Conservation (phyloP, 2,329 filamentous ascomycete genomes). For the Fusarium xylarioides region DNA sequence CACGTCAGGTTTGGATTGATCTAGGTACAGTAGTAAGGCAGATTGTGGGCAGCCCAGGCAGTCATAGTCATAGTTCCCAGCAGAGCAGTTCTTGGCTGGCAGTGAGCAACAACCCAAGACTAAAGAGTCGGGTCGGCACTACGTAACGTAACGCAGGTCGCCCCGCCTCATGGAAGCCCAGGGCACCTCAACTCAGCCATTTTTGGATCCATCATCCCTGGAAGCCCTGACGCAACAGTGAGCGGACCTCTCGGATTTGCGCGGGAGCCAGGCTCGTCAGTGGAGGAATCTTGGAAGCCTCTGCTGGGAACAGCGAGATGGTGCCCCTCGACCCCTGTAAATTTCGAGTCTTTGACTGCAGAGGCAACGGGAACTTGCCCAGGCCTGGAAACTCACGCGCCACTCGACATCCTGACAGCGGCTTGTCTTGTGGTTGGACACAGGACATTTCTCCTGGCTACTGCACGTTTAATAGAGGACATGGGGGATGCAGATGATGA, state of each 20-base stretch:
- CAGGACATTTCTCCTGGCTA: constrained; percentile 25
- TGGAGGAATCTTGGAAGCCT: constrained; percentile 11
- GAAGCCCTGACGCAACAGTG: constrained; percentile 32
- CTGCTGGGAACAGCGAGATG: constrained; percentile 5
- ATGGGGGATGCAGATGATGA: constrained; percentile 4
- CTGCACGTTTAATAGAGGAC: constrained; percentile 25
- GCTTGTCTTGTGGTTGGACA: constrained; percentile 10
- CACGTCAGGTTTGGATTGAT: constrained; percentile 1
- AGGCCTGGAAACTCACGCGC: constrained; percentile 17
- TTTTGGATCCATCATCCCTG: constrained; percentile 24
- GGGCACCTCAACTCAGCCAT: background rate
- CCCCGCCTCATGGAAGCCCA: constrained; percentile 22
- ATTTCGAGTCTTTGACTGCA: background rate
- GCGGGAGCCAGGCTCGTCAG: constrained; percentile 10
- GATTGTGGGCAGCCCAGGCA: constrained; percentile 23
- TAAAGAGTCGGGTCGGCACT: constrained; percentile 16
- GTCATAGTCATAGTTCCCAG: constrained; percentile 2
- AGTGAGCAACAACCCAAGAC: constrained; percentile 17
- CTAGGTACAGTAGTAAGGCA: constrained; percentile 8
- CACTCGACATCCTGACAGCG: constrained; percentile 18
- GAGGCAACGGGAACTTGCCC: constrained; percentile 8
- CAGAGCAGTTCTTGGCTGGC: constrained; percentile 15
- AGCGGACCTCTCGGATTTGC: constrained; percentile 24
- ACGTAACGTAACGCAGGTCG: constrained; percentile 33
- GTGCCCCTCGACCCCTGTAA: constrained; percentile 25